phyloP scores from a whole-genome alignment of 768 basidiomycete species.

The Suillus subaureus region DNA sequence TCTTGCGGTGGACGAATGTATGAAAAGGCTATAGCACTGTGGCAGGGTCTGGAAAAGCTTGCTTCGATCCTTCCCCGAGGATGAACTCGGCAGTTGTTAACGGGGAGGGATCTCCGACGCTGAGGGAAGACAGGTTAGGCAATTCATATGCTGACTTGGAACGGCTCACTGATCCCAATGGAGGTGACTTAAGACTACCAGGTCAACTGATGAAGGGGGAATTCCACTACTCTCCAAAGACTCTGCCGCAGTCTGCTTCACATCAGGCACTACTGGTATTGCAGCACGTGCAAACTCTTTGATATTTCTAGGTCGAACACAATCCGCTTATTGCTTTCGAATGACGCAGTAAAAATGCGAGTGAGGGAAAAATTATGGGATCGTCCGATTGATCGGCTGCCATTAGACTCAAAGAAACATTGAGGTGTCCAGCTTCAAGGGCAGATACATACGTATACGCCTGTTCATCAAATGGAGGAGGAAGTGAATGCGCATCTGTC shows the following conservation, averaged over 20 bases:
- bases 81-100: slow-evolving; percentile 48
- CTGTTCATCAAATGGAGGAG: slow-evolving; percentile 44
- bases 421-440: slow-evolving; percentile 52
- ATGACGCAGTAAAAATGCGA: slow-evolving; percentile 57
- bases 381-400: slow-evolving; percentile 36
- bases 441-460: slow-evolving; percentile 57
- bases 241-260: slow-evolving; percentile 37
- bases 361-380: slow-evolving; percentile 40
- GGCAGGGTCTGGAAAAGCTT: slow-evolving; percentile 36
- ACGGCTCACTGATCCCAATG: slow-evolving; percentile 52
- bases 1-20: slow-evolving; percentile 36
- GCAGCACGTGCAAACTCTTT: slow-evolving; percentile 40
- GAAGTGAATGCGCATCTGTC: slow-evolving; percentile 29
- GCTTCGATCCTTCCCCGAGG: slow-evolving; percentile 40
- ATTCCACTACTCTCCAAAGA: slow-evolving; percentile 50
- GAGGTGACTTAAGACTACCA: slow-evolving; percentile 48
- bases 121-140: slow-evolving; percentile 43
- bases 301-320: slow-evolving; percentile 62
- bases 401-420: slow-evolving; percentile 39
- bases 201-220: slow-evolving; percentile 43
- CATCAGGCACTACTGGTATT: slow-evolving; percentile 20
- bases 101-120: slow-evolving; percentile 43
- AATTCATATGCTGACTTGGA: slow-evolving; percentile 43
- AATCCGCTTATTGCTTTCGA: slow-evolving; percentile 40
- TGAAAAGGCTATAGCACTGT: slow-evolving; percentile 35